Base-by-base conservation (phyloP, 2,329 filamentous ascomycete species). In the Sarocladium brachiariae region DNA sequence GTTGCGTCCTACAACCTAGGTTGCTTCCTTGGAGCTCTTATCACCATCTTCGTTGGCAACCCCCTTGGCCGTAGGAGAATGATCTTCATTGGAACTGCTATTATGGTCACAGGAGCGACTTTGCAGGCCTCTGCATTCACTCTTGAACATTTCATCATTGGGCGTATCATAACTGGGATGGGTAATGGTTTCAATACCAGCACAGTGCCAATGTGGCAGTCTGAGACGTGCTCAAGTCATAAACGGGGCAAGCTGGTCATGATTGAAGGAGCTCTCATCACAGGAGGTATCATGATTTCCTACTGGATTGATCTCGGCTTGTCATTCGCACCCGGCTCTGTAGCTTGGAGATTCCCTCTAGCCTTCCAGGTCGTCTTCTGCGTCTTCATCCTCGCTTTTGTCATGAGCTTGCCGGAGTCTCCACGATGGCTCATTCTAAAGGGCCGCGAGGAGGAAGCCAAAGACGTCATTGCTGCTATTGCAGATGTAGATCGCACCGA, bases 31-130 rank as follows among this genome's bases (percentile, higher is more conserved):
- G 81, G 81, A 10, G 80, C 80, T 18, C 78, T 84, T 60, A 80
- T 82, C 59, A 80, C 79, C 52, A 83, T 81, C 21, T 84, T 84
- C 57, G 80, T 81, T 11, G 81, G 81, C 64, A 82, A 86, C 57
- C 70, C 72, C 21, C 74, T 83, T 47, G 82, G 82, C 11, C 75
- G 82, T 50, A 73, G 74, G 56, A 71, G 69, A 55, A 81, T 81
- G 21, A 79, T 84, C 51, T 73, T 82, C 59, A 69, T 83, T 39
- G 81, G 80, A 14, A 79, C 78, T 6, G 54, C 72, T 13, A 75
- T 85, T 58, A 80, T 78, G 59, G 60, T 70, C n/a, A 38, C 85
- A 23, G 83, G 81, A 7, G 78, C 78, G 1, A 68, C 73, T 34
- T 70, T 86, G 1, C 83, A 86, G 61, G 70, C 74, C 21, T 73